Conservation (phyloP, 2,329 filamentous ascomycete species). For the Clonostachys byssicola region DNA sequence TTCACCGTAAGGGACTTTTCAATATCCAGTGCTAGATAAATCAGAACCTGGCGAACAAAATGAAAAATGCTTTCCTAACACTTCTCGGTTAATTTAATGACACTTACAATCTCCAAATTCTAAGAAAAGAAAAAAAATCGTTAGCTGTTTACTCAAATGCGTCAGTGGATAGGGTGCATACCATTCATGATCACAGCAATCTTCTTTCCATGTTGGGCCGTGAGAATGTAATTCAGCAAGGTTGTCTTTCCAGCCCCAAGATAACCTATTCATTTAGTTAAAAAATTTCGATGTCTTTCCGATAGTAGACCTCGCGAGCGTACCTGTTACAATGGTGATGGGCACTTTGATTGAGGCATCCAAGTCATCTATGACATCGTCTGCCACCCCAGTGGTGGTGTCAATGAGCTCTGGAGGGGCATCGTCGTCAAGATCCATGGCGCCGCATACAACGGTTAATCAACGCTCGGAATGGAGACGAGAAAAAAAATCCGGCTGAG, state of each 20-base stretch:
- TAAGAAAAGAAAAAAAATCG: conserved; percentile 20
- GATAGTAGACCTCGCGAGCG: conserved; percentile 2
- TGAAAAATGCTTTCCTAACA: neutral
- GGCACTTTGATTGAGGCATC: conserved; percentile 65
- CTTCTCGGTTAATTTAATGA: neutral
- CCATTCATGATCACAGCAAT: conserved; percentile 98
- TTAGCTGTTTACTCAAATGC: neutral
- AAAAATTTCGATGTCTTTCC: neutral
- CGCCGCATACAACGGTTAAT: conserved; percentile 2
- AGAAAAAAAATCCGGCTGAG: too few relatives aligned
- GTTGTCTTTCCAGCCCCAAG: conserved; percentile 95
- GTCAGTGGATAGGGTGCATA: conserved; percentile 5
- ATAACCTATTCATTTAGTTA: conserved; percentile 59
- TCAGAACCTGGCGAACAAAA: neutral
- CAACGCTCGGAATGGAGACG: too few relatives aligned
- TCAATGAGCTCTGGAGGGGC: conserved; percentile 61
- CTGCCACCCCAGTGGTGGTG: conserved; percentile 17
- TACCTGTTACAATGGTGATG: conserved; percentile 81
- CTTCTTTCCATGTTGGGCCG: conserved; percentile 92
- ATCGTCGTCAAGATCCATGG: conserved; percentile 64
- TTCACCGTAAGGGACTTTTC: conserved; percentile 94
- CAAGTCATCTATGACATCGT: conserved; percentile 30
- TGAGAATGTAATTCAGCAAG: conserved; percentile 91
- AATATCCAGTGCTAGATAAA: conserved; percentile 73
- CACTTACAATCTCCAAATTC: conserved; percentile 77